A percentile compares a stretch with the other conserved stretches of the same genome.
Conservation (phyloP, 306 rosid species). For the Hylodesmum podocarpum region DNA sequence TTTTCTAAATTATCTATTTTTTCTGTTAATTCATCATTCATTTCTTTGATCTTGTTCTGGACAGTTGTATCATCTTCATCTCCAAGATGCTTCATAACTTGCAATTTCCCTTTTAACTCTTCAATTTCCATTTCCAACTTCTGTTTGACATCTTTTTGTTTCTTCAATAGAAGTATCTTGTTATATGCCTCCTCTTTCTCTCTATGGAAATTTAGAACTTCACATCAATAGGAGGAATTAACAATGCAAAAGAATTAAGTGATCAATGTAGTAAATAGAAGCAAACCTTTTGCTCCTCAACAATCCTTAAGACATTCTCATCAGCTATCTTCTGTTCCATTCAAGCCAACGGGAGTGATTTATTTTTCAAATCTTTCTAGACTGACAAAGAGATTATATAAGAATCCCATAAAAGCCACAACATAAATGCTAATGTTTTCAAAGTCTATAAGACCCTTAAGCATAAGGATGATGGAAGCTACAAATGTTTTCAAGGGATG, state of each 20-base stretch:
- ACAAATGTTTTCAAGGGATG: background rate
- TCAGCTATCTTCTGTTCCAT: conserved; percentile 81
- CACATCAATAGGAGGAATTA: conserved; percentile 26
- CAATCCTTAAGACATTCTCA: conserved; percentile 74
- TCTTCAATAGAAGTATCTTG: conserved; percentile 79
- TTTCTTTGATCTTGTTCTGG: conserved; percentile 73
- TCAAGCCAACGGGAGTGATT: conserved; percentile 77
- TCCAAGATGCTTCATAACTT: conserved; percentile 95
- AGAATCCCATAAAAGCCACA: conserved; percentile 24
- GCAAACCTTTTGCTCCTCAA: conserved; percentile 87
- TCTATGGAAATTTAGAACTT: conserved; percentile 49
- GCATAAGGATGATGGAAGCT: conserved; percentile 11
- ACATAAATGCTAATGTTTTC: conserved; percentile 15
- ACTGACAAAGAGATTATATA: conserved; percentile 31
- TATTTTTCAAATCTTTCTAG: conserved; percentile 79
- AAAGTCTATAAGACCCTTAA: background rate
- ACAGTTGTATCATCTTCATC: conserved; percentile 85
- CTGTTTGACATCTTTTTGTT: conserved; percentile 88
- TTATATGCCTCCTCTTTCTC: conserved; percentile 84
- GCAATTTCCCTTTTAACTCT: conserved; percentile 84
- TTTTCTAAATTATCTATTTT: conserved; percentile 54
- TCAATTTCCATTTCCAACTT: conserved; percentile 93
- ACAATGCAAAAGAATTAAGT: background rate
- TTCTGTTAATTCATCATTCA: conserved; percentile 58
- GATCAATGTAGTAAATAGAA: background rate